These are phyloP conservation scores for Begonia peltatifolia DNA, from an alignment of 306 rosid genomes.

Conservation along the genomic window DNA sequence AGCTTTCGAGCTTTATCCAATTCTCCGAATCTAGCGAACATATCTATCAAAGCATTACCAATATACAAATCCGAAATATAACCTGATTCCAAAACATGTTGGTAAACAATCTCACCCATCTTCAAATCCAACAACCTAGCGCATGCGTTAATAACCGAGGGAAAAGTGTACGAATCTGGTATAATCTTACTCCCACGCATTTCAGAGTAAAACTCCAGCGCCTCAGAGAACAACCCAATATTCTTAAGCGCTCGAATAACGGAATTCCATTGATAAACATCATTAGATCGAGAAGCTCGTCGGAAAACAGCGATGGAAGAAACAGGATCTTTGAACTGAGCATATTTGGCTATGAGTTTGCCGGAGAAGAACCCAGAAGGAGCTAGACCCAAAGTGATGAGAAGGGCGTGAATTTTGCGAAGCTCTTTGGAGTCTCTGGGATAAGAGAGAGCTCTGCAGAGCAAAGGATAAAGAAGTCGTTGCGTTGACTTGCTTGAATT, in stretches of 20 bases:
- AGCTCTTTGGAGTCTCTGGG: constrained; percentile 5
- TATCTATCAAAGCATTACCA: constrained; percentile 20
- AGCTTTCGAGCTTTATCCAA: constrained; percentile 11
- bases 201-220: constrained; percentile 16
- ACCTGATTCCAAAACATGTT: constrained; percentile 9
- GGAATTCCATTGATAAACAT: constrained; percentile 20
- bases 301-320: constrained; percentile 18
- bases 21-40: constrained; percentile 19
- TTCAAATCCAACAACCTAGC: constrained; percentile 14
- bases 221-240: constrained; percentile 11
- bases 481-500: not conserved
- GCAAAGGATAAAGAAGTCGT: constrained; percentile 2
- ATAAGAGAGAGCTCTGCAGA: constrained; percentile 14
- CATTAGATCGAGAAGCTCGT: constrained; percentile 11
- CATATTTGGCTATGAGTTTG: constrained; percentile 21
- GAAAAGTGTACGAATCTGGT: constrained; percentile 23
- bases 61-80: constrained; percentile 17
- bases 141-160: constrained; percentile 25
- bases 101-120: constrained; percentile 12
- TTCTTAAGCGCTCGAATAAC: constrained; percentile 21
- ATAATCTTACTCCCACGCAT: constrained; percentile 13
- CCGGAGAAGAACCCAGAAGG: constrained; percentile 14
- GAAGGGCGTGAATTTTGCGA: constrained; percentile 15
- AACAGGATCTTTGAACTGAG: constrained; percentile 16
- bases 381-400: constrained; percentile 13